Evolutionary conservation across 2,329 filamentous ascomycete species (phyloP), one percentile per base, ranked within the genome.

Genomic region (Aureobasidium leucospermi): DNA sequence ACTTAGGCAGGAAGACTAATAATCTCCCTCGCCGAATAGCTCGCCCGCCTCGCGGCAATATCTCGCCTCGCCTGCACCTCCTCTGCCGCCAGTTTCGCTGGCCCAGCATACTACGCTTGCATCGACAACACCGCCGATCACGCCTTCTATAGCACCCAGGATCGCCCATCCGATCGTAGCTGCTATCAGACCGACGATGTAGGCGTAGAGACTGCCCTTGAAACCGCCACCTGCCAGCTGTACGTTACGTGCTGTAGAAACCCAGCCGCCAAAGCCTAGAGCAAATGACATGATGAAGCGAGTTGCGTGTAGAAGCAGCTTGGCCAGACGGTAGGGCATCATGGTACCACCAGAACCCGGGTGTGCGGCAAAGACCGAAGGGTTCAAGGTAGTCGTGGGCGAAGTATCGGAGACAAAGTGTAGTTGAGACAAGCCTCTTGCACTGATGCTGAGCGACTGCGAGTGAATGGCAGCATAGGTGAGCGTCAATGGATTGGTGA

Each of bases 401-500:
- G 86, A 84, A 23, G 85, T 81, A 0, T 87, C 81, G 3, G 85
- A 84, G 52, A 97, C 80, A 70, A 96, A 90, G 49, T 87, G 83
- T 79, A 97, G 88, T 68, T 92, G 87, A 58, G 85, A 86, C 4
- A 97, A 78, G 2, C 88, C 89, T 45, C 90, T 82, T 0, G 92
- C 90, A 3, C 93, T 90, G 60, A 84, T 81, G 31, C 85, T 80
- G 39, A 99, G 80, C 10, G 89, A 86, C 66, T 95, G 85, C 6
- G 91, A 96, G 74, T 97, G 94, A 61, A 99, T 96, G 1, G 93
- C 90, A 6, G 89, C 88, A 70, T 96, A 96, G 1, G 93, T 97
- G 51, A 99, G 81, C 0, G 92, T 90, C 38, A 99, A 79, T 1
- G 94, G 92, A 68, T 96, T 96, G 6, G 91, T 96, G 63, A 97